Conservation (phyloP, 164 flowering plant species). For the Piper betle region DNA sequence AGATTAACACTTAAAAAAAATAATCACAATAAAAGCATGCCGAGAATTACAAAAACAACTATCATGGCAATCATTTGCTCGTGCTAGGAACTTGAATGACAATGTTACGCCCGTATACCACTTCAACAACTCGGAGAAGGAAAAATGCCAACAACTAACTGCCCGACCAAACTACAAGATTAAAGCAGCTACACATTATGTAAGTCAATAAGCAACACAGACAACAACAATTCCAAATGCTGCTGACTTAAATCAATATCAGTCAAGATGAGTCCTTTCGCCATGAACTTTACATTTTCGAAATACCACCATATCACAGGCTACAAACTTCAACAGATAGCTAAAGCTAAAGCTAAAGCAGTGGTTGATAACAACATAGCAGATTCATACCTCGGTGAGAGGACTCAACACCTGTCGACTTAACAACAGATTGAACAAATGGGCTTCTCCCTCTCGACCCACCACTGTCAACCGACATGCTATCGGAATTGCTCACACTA, state of each 20-base stretch:
- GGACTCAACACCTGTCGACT: conserved; percentile 36
- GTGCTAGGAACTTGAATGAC: neutral
- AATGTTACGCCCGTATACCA: neutral
- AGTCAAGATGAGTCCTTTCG: too few species aligned
- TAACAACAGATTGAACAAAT: conserved; percentile 21
- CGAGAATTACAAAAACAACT: too few species aligned
- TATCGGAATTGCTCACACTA: conserved; percentile 33
- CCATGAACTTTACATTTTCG: too few species aligned
- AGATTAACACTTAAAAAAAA: too few species aligned
- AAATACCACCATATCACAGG: too few species aligned
- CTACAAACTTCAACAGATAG: too few species aligned
- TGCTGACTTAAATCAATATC: too few species aligned
- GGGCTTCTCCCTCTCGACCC: conserved; percentile 58
- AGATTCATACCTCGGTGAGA: conserved; percentile 16
- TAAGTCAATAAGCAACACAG: neutral
- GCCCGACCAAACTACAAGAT: too few species aligned
- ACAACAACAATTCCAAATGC: too few species aligned
- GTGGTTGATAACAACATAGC: neutral
- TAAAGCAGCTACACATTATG: neutral
- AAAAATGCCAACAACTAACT: neutral
- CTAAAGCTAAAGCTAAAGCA: too few species aligned
- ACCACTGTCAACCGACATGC: conserved; percentile 35
- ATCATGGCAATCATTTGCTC: too few species aligned
- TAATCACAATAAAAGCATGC: too few species aligned
- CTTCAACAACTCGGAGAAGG: neutral